These are phyloP conservation scores for Mycothermus thermophilus DNA, from an alignment of 495 filamentous ascomycete genomes.

Conservation along the genomic window DNA sequence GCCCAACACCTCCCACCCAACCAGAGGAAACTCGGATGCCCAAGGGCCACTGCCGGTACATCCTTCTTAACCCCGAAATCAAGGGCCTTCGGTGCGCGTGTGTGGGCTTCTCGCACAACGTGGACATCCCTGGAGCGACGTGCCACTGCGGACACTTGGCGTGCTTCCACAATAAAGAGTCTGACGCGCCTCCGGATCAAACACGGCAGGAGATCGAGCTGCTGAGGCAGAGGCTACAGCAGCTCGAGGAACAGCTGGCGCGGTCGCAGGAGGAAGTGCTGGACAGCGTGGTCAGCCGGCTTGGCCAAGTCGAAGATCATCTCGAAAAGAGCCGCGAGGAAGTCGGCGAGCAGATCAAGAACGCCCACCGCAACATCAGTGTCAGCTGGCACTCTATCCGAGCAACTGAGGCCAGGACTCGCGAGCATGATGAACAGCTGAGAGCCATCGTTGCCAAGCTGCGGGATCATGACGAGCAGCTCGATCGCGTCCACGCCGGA, in stretches of 20 bases:
- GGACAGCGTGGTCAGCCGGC: constrained; percentile 27
- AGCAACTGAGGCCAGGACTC: constrained; percentile 26
- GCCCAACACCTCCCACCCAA: too few relatives aligned
- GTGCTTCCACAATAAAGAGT: constrained; percentile 36
- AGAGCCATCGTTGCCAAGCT: constrained; percentile 31
- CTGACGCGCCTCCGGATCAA: constrained; percentile 23
- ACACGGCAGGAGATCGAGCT: constrained; percentile 34
- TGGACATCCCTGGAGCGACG: constrained; percentile 32
- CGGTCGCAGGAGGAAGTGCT: constrained; percentile 28
- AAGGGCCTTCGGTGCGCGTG: constrained; percentile 42
- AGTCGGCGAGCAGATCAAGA: constrained; percentile 34
- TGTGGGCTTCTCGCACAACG: constrained; percentile 40
- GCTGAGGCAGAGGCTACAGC: constrained; percentile 31
- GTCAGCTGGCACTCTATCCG: constrained; percentile 38
- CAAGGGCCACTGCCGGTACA: constrained; percentile 41
- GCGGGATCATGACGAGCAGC: constrained; percentile 24
- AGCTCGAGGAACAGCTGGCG: constrained; percentile 35
- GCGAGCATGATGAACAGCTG: constrained; percentile 32
- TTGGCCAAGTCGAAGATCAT: constrained; percentile 37
- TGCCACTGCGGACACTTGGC: constrained; percentile 44
- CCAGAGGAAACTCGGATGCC: constrained; percentile 34
- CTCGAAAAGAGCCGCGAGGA: constrained; percentile 38
- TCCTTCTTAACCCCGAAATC: constrained; percentile 38
- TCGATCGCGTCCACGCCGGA: constrained; percentile 29
- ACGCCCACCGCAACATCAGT: constrained; percentile 35